Base-by-base conservation (phyloP, 768 basidiomycete genomes). In the Serendipita sp. region DNA sequence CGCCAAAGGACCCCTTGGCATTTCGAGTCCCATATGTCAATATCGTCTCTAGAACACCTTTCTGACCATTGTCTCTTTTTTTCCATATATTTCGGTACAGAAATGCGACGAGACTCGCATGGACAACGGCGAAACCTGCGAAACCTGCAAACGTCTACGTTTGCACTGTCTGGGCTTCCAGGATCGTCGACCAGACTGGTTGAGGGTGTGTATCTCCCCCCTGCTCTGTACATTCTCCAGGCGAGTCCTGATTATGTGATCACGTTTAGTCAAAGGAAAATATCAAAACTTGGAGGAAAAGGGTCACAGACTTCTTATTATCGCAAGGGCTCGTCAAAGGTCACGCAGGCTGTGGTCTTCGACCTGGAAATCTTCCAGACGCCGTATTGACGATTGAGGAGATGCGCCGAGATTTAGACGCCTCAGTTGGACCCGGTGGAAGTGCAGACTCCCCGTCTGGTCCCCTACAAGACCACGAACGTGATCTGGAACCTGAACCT, bases 301-400 rank as follows among this genome's bases (percentile, higher is more conserved):
- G 55, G 13, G 55, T 89, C 70, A 91, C 90, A 75, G 74, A 75
- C 1, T 87, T 88, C 70, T 79, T 91, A 27, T 86, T 86, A 0
- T 81, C 86, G 0, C 87, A 90, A 72, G 88, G 88, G 55, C 88
- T 90, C 87, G 90, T 91, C 74, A 91, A 91, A 74, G 89, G 89
- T 33, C 88, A 90, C 69, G 86, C 88, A 18, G 85, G 85, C 64
- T 60, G 55, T 33, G 55, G 55, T 27, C 55, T 60, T 37, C 55
- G 55, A 29, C 55, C 55, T 31, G 55, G 55, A 31, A 27, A n/a
- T 37, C n/a, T 37, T 27, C 55, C 55, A 60, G 55, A 60, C 33
- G 55, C 55, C n/a, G 10, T 29, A 0, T 29, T 60, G 27, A 60
- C 55, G 4, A 8, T 60, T 10, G 55, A 60, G 36, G 55, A 60